A percentile compares a stretch with the other conserved stretches of the same genome.
These are phyloP conservation scores for Hymenoscyphus infarciens DNA, from an alignment of 2,329 filamentous ascomycete species.

Conservation along the genomic window DNA sequence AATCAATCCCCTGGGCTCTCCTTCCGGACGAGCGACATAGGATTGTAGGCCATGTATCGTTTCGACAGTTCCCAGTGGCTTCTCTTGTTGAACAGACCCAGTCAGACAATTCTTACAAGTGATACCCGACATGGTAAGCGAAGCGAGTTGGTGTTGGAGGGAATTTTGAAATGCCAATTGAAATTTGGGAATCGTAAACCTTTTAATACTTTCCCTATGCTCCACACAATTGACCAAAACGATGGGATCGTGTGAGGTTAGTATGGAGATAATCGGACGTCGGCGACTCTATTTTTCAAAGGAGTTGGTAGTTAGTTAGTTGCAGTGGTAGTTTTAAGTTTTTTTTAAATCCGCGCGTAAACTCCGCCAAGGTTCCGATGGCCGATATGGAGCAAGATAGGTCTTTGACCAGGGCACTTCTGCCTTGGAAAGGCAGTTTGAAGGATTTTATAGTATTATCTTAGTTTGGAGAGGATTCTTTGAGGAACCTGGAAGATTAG, in stretches of 20 bases:
- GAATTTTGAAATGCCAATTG: neutral
- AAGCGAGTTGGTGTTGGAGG: neutral
- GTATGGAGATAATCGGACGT: no score
- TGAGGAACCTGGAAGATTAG: no score
- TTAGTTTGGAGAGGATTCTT: no score
- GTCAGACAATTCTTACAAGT: slow-evolving; percentile 33
- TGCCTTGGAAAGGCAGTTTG: no score
- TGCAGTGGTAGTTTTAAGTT: neutral
- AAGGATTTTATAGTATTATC: no score
- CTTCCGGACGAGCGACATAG: slow-evolving; percentile 41
- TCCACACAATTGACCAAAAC: no score
- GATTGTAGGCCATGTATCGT: slow-evolving; percentile 43
- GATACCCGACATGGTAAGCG: slow-evolving; percentile 3
- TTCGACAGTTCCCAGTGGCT: slow-evolving; percentile 39
- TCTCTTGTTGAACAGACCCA: slow-evolving; percentile 40
- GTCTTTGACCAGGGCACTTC: no score
- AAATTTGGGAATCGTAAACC: neutral
- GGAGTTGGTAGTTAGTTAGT: no score
- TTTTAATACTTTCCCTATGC: no score
- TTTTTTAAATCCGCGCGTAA: neutral
- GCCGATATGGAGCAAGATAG: neutral
- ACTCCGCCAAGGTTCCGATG: neutral
- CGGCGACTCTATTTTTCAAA: no score
- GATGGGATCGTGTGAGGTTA: no score
- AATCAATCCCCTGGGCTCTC: slow-evolving; percentile 41